phyloP scores from a whole-genome alignment of 2,329 filamentous ascomycete species.

The Delphinella strobiligena region DNA sequence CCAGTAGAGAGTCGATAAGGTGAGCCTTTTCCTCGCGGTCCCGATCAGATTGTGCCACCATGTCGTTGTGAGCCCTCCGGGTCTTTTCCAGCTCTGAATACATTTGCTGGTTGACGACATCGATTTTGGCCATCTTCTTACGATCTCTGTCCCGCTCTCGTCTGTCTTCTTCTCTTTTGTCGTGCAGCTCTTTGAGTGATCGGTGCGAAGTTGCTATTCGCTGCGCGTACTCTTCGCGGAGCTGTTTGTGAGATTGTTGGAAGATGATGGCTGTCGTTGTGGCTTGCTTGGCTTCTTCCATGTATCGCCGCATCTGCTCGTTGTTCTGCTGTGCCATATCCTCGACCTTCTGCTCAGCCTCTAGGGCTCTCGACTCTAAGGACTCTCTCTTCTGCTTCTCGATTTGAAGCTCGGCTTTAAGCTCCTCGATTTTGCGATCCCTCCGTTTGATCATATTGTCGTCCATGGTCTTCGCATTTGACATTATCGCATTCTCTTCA shows the following conservation, averaged over 20 bases:
- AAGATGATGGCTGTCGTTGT: constrained; percentile 53
- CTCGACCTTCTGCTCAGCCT: constrained; percentile 47
- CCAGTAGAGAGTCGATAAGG: constrained; percentile 48
- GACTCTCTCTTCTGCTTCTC: constrained; percentile 51
- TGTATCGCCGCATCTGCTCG: constrained; percentile 47
- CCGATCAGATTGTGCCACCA: constrained; percentile 46
- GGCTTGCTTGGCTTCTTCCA: constrained; percentile 37
- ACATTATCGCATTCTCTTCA: constrained; percentile 55
- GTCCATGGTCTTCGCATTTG: constrained; percentile 59
- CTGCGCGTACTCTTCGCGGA: constrained; percentile 52
- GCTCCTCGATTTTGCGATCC: constrained; percentile 60
- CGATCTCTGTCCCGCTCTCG: constrained; percentile 49
- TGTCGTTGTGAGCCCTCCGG: constrained; percentile 48
- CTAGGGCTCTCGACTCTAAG: constrained; percentile 47
- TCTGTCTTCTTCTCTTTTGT: constrained; percentile 44
- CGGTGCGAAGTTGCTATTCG: constrained; percentile 27
- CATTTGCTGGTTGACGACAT: constrained; percentile 62
- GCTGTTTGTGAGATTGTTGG: constrained; percentile 59
- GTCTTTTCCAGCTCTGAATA: constrained; percentile 54
- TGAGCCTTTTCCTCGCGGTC: constrained; percentile 55
- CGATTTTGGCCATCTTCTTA: constrained; percentile 50
- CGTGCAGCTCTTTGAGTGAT: constrained; percentile 44
- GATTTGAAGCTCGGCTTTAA: constrained; percentile 50
- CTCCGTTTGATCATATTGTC: constrained; percentile 59
- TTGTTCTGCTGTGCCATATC: constrained; percentile 48